Evolutionary conservation across 208 protist genomes (phyloP), one percentile per base, ranked within the genome.

Genomic region (Crithidia bombi): DNA sequence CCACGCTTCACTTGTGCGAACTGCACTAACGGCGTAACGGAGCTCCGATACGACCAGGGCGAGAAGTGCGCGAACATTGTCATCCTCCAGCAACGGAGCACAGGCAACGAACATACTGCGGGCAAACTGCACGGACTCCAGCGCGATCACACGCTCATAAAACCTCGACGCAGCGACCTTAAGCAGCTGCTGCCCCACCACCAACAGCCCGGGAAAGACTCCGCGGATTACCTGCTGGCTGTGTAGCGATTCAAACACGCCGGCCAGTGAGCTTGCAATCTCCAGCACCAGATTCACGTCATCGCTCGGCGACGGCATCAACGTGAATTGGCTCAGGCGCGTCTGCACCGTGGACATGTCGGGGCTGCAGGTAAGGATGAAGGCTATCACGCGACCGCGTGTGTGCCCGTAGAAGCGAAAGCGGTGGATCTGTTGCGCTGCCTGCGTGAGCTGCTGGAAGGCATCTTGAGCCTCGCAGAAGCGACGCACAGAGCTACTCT

Each of bases 21-120:
- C 54, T 1, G 73, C 50, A 21, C 25, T 25, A 17, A 51, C 43
- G 23, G 47, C 54, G 39, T 61, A 73, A 25, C 50, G 65, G 54
- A 87, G 57, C 54, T 71, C 72, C 56, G 47, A 39, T n/a, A 81
- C 61, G 19, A 82, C 75, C 0, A 86, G 65, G 17, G 26, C 32
- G n/a, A 87, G 73, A 43, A 90, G 36, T 25, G 54, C 36, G 19
- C 69, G 70, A 26, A 88, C 69, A 26, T 32, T 43, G 30, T 56
- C 54, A 57, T 91, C 72, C 35, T 86, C 78, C 14, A 87, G 41
- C 19, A 87, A 55, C 25, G 73, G 65, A 9, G 73, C 68, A 36
- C 81, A 86, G 3, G 80, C 69, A 2, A 79, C 76, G 49, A 91
- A 91, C 51, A 87, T 75, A 63, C 50, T 75, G 30, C 72, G 76